Evolutionary conservation across 495 filamentous ascomycete species (phyloP).

Genomic region (Rhypophila decipiens): DNA sequence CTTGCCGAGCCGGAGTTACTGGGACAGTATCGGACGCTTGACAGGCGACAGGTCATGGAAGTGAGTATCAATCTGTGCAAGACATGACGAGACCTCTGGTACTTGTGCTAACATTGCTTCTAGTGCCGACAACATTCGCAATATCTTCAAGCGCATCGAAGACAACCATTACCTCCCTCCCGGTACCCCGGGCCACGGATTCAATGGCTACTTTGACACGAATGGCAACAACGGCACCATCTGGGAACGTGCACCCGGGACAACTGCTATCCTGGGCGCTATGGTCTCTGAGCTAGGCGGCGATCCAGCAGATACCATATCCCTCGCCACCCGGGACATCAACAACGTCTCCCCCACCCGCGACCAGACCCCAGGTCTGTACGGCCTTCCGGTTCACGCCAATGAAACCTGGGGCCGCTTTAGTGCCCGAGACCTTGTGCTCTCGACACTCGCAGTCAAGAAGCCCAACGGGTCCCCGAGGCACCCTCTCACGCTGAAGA

Average conservation of each 20-base stretch:
- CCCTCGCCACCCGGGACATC: conserved; percentile 32
- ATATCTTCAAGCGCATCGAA: conserved; percentile 43
- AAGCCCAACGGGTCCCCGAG: conserved; percentile 43
- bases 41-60: conserved; percentile 42
- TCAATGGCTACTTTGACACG: conserved; percentile 47
- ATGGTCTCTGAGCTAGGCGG: conserved; percentile 13
- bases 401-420: conserved; percentile 25
- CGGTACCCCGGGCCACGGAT: conserved; percentile 45
- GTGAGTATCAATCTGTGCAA: not conserved
- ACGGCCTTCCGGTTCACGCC: conserved; percentile 29
- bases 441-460: conserved; percentile 40
- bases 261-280: conserved; percentile 27
- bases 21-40: conserved; percentile 37
- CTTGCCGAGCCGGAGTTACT: conserved; percentile 34
- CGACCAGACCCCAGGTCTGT: conserved; percentile 26
- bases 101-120: not conserved
- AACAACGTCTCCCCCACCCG: conserved; percentile 33
- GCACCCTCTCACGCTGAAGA: conserved; percentile 50
- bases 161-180: conserved; percentile 45
- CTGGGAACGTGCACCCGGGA: conserved; percentile 30
- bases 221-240: conserved; percentile 29
- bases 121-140: conserved; percentile 33
- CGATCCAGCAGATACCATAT: conserved; percentile 13
- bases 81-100: not conserved
- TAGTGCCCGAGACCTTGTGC: conserved; percentile 34